Percentiles rank a stretch among this genome's conserved stretches.
These are phyloP conservation scores for Toxoplasma gondii DNA, from an alignment of 169 alveolate species.

Conservation along the genomic window DNA sequence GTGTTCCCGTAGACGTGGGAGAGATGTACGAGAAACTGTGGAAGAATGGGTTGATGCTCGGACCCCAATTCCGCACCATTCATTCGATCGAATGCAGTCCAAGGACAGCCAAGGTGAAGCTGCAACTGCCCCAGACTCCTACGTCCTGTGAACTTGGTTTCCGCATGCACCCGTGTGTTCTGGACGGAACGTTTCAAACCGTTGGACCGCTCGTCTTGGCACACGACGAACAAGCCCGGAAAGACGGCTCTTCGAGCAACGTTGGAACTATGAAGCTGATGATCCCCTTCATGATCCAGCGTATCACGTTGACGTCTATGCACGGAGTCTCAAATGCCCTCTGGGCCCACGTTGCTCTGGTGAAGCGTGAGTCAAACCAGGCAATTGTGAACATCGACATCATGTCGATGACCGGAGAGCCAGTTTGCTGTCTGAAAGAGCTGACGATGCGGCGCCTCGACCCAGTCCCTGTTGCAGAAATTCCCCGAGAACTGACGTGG, in stretches of 20 bases:
- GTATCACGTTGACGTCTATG: slow-evolving; percentile 35
- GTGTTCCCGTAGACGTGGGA: slow-evolving; percentile 45
- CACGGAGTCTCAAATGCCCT: slow-evolving; percentile 28
- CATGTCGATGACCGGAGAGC: slow-evolving; percentile 40
- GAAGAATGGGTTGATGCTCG: slow-evolving; percentile 74
- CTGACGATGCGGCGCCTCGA: slow-evolving; percentile 66
- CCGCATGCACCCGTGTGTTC: slow-evolving; percentile 74
- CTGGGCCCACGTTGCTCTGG: slow-evolving; percentile 64
- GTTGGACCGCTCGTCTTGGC: slow-evolving; percentile 63
- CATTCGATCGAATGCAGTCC: slow-evolving; percentile 55
- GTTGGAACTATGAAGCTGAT: slow-evolving; percentile 40
- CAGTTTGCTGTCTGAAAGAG: slow-evolving; percentile 42
- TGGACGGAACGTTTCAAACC: slow-evolving; percentile 62
- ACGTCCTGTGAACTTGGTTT: slow-evolving; percentile 70
- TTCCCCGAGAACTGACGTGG: slow-evolving; percentile 73
- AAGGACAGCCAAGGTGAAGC: slow-evolving; percentile 57
- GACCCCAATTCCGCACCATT: slow-evolving; percentile 72
- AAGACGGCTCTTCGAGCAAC: slow-evolving; percentile 23
- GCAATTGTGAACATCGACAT: slow-evolving; percentile 65
- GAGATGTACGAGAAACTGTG: slow-evolving; percentile 64
- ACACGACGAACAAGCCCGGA: slow-evolving; percentile 52
- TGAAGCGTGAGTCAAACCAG: slow-evolving; percentile 60
- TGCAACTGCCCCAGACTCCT: slow-evolving; percentile 56
- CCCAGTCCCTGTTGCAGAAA: slow-evolving; percentile 66
- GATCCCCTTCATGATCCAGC: slow-evolving; percentile 67